Evolutionary conservation across 2,329 filamentous ascomycete genomes (phyloP).

Genomic region (Pyricularia pennisetigena): DNA sequence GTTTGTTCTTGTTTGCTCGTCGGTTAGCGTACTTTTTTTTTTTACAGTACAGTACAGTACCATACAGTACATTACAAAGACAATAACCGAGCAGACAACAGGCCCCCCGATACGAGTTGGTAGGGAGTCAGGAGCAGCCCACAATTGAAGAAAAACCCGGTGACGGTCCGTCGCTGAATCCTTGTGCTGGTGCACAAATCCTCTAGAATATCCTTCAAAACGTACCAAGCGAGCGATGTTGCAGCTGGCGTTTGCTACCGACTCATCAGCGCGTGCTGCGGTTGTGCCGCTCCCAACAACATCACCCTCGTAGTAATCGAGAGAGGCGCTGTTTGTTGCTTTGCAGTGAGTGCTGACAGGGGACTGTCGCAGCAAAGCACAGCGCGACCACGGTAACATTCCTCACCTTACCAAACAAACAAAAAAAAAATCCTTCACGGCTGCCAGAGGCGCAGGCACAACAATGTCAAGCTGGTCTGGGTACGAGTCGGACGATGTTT

Average conservation of each 20-base stretch:
- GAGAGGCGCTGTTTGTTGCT: neutral
- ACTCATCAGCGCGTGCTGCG: neutral
- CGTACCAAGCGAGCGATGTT: neutral
- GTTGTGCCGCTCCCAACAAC: neutral
- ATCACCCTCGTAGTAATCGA: neutral
- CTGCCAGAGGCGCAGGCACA: neutral
- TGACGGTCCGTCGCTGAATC: neutral
- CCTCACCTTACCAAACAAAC: neutral
- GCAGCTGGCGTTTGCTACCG: neutral
- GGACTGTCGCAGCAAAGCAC: neutral
- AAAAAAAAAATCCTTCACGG: neutral
- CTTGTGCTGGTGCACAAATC: neutral
- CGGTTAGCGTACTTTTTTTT: neutral
- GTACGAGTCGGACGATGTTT: conserved; percentile 13
- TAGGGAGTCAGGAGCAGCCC: neutral
- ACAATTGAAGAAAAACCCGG: neutral
- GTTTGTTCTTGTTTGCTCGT: neutral
- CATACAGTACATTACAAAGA: neutral
- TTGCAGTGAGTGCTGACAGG: neutral
- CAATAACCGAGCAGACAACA: neutral
- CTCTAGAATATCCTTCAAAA: neutral
- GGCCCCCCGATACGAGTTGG: neutral
- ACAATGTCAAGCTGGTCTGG: neutral
- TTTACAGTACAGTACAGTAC: neutral
- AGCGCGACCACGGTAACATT: neutral